Percentiles rank a stretch among this genome's conserved stretches.
phyloP scores from a whole-genome alignment of 2,329 filamentous ascomycete genomes.

The Knoxdaviesia capensis region DNA sequence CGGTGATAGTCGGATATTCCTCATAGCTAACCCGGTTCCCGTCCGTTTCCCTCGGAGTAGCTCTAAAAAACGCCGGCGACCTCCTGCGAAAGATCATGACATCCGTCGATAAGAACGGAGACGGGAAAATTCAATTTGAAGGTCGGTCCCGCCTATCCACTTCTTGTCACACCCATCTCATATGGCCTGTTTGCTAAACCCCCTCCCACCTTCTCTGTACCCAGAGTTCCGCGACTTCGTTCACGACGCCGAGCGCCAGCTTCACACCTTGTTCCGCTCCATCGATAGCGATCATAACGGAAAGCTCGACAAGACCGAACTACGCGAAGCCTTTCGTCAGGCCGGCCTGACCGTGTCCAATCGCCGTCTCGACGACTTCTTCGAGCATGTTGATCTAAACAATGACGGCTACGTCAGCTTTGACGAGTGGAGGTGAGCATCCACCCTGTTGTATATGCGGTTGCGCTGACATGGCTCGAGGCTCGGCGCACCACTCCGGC shows the following conservation, averaged over 20 bases:
- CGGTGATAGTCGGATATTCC: too few species aligned
- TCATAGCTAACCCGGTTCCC: too few species aligned
- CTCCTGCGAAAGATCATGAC: slow-evolving; percentile 65
- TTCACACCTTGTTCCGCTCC: slow-evolving; percentile 60
- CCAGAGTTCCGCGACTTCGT: slow-evolving; percentile 82
- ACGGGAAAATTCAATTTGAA: slow-evolving; percentile 80
- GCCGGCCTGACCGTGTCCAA: slow-evolving; percentile 63
- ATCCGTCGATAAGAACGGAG: slow-evolving; percentile 67
- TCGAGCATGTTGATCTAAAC: slow-evolving; percentile 75
- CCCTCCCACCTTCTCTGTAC: neutral
- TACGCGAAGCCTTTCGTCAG: slow-evolving; percentile 55
- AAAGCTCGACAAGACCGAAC: slow-evolving; percentile 68
- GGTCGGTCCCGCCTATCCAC: slow-evolving; percentile 29
- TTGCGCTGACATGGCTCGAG: too few species aligned
- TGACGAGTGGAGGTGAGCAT: slow-evolving; percentile 86
- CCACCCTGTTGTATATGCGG: neutral
- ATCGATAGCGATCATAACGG: slow-evolving; percentile 80
- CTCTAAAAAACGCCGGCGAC: slow-evolving; percentile 75
- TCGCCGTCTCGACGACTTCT: slow-evolving; percentile 66
- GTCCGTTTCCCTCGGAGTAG: slow-evolving; percentile 12
- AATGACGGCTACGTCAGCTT: slow-evolving; percentile 76
- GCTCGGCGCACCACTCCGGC: too few species aligned
- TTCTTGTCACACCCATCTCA: slow-evolving; percentile 2
- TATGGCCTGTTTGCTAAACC: slow-evolving; percentile 1
- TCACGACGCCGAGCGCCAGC: slow-evolving; percentile 65